These are phyloP conservation scores for Tylopilus sp. DNA, from an alignment of 768 basidiomycete genomes.

Conservation along the genomic window DNA sequence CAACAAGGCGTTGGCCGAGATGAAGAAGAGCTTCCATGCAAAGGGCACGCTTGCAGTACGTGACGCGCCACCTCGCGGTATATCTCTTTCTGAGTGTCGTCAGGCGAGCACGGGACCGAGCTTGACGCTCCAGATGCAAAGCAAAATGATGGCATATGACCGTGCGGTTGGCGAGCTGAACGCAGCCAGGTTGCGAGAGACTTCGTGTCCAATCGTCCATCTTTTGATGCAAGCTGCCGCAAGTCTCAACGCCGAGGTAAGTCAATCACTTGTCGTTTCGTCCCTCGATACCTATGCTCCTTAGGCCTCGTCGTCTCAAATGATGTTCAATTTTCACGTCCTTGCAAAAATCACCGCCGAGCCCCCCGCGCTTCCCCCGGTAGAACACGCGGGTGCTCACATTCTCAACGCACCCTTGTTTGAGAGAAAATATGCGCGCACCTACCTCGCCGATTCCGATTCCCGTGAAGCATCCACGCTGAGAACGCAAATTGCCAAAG, in stretches of 20 bases:
- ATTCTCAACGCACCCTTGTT: conserved; percentile 76
- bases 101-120: conserved; percentile 50
- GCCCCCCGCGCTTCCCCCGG: conserved; percentile 69
- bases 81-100: conserved; percentile 6
- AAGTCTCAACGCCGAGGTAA: conserved; percentile 55
- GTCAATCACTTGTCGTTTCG: background rate
- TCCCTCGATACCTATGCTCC: conserved; percentile 2
- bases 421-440: conserved; percentile 79
- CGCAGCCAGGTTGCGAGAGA: conserved; percentile 62
- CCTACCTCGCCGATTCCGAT: conserved; percentile 64
- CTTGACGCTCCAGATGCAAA: conserved; percentile 76
- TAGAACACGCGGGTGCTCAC: conserved; percentile 78
- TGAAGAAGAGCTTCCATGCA: conserved; percentile 60
- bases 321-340: conserved; percentile 67
- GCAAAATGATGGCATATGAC: conserved; percentile 96
- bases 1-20: conserved; percentile 50
- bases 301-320: conserved; percentile 53
- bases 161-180: conserved; percentile 78
- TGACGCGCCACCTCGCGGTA: conserved; percentile 4
- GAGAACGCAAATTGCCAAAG: conserved; percentile 70
- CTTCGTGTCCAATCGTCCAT: conserved; percentile 74
- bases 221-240: conserved; percentile 65
- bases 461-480: conserved; percentile 64
- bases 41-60: conserved; percentile 54
- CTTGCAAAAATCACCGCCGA: conserved; percentile 75